Conservation (phyloP, 2,329 filamentous ascomycete species). For the Claviceps capensis region DNA sequence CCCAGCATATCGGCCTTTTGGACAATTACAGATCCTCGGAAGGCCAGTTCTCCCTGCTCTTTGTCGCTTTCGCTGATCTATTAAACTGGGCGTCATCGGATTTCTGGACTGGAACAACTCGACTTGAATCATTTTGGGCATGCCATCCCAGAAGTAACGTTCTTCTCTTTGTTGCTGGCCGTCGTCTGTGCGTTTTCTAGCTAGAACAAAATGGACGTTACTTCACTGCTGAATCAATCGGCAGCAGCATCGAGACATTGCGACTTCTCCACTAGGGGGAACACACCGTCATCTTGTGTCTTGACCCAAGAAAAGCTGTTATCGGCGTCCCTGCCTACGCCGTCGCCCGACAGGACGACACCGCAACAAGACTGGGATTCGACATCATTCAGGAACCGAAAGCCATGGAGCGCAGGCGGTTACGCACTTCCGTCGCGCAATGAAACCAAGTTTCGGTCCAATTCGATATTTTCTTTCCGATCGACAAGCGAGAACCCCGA, state of each 20-base stretch:
- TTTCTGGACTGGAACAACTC: background rate
- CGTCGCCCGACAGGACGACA: conserved; percentile 19
- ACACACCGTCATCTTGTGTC: conserved; percentile 5
- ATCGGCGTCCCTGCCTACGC: conserved; percentile 16
- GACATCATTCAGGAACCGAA: conserved; percentile 19
- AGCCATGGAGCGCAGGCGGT: conserved; percentile 37
- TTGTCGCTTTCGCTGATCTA: background rate
- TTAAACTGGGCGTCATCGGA: background rate
- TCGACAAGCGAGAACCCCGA: conserved; percentile 13
- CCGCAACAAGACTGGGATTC: conserved; percentile 11
- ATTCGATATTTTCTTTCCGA: conserved; percentile 10
- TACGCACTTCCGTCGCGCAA: conserved; percentile 31
- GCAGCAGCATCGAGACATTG: conserved; percentile 7
- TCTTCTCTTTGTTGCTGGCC: background rate
- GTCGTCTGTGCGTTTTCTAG: background rate
- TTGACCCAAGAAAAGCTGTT: conserved; percentile 1
- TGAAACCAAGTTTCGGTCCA: conserved; percentile 21
- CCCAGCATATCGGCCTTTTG: background rate
- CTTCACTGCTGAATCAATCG: conserved; percentile 25
- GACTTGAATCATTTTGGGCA: background rate
- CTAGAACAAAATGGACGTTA: conserved; percentile 25
- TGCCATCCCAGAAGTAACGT: background rate
- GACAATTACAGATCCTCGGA: background rate
- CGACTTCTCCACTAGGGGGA: conserved; percentile 5
- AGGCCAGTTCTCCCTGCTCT: background rate